Conservation (phyloP, 768 basidiomycete species). For the Rhodosporidiobolus odoratus region DNA sequence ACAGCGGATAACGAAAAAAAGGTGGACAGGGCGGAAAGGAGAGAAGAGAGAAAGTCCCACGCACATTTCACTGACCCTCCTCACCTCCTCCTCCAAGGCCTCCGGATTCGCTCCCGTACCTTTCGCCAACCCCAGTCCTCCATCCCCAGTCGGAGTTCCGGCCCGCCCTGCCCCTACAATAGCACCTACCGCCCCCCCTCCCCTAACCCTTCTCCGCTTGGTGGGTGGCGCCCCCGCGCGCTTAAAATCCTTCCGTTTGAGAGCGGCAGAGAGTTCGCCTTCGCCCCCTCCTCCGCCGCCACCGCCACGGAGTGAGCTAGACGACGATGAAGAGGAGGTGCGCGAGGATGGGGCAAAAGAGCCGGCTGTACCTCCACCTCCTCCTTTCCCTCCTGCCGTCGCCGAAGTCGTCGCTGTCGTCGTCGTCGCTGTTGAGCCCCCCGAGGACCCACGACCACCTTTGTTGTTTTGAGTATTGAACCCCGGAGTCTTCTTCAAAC, state of each 20-base stretch:
- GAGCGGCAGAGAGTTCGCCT: conserved; percentile 52
- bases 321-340: not conserved
- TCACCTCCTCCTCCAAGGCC: conserved; percentile 46
- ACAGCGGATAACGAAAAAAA: not conserved
- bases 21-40: too few relatives aligned
- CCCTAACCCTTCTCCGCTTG: conserved; percentile 68
- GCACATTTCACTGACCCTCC: conserved; percentile 60
- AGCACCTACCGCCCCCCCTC: conserved; percentile 54
- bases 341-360: too few relatives aligned
- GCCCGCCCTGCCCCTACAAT: not conserved
- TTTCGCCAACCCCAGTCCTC: not conserved
- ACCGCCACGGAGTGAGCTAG: not conserved
- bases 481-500: conserved; percentile 32
- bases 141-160: not conserved
- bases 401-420: not conserved
- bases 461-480: too few relatives aligned
- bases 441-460: conserved; percentile 8
- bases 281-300: conserved; percentile 3
- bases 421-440: not conserved
- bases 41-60: conserved; percentile 40
- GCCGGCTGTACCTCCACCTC: too few relatives aligned
- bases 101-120: conserved; percentile 28
- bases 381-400: too few relatives aligned
- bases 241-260: conserved; percentile 60
- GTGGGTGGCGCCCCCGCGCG: conserved; percentile 52